A percentile compares a stretch with the other conserved stretches of the same genome.
Evolutionary conservation across 2,329 filamentous ascomycete species (phyloP).

Genomic region (Botryotinia globosa): DNA sequence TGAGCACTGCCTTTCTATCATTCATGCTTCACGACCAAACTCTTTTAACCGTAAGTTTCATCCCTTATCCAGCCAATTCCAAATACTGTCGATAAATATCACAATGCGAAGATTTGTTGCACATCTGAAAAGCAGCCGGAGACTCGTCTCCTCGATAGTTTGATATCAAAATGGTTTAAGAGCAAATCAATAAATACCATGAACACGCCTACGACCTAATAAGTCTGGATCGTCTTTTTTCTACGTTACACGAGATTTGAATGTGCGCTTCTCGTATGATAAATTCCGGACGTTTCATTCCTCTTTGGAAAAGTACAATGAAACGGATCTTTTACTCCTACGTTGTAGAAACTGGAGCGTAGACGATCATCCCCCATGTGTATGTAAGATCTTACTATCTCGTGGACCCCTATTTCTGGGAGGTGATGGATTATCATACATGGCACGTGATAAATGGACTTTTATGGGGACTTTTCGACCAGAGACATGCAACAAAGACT

Average conservation of each 20-base stretch:
- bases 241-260: background rate
- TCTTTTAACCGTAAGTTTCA: background rate
- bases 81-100: background rate
- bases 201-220: background rate
- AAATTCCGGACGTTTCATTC: background rate
- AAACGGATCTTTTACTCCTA: constrained; percentile 10
- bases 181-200: background rate
- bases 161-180: background rate
- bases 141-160: background rate
- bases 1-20: background rate
- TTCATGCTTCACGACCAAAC: background rate
- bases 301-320: background rate
- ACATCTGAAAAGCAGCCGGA: background rate
- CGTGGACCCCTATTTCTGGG: background rate
- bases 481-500: background rate
- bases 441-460: background rate
- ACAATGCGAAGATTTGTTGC: background rate
- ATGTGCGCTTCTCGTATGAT: background rate
- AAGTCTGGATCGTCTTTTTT: background rate
- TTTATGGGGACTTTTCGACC: background rate
- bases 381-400: background rate
- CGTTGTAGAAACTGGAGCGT: background rate
- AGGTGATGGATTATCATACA: background rate
- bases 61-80: background rate
- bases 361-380: background rate